These are phyloP conservation scores for Xylaria bambusicola DNA, from an alignment of 495 filamentous ascomycete genomes.

Conservation along the genomic window DNA sequence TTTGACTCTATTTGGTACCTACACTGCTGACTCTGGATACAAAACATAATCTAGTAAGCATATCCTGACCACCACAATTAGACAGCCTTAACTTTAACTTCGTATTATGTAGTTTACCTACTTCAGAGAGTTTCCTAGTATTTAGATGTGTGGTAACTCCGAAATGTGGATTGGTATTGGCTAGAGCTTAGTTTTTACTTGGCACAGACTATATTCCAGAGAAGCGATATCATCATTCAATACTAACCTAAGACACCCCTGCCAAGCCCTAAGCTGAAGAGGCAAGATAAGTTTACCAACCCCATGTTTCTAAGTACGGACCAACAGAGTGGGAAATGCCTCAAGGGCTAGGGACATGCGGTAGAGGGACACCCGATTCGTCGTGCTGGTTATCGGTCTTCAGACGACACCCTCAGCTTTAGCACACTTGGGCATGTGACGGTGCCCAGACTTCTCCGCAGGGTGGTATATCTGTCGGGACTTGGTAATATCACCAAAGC, in stretches of 20 bases:
- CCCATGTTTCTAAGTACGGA: neutral
- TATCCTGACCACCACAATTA: no score
- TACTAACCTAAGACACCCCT: conserved; percentile 6
- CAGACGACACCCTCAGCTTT: neutral
- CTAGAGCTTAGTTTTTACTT: conserved; percentile 4
- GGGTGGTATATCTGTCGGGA: neutral
- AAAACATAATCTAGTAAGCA: no score
- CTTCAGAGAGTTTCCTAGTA: neutral
- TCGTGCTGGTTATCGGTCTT: neutral
- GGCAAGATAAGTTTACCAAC: neutral
- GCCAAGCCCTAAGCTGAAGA: conserved; percentile 5
- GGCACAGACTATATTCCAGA: conserved; percentile 2
- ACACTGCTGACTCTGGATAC: no score
- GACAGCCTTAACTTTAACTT: no score
- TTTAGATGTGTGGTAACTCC: neutral
- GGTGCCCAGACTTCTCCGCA: neutral
- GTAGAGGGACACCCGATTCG: conserved; percentile 3
- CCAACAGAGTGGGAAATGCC: conserved; percentile 12
- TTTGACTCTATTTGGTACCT: no score
- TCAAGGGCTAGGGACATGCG: neutral
- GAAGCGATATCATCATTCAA: neutral
- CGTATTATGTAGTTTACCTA: neutral
- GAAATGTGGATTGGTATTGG: neutral
- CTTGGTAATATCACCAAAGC: conserved; percentile 7
- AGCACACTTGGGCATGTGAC: neutral